Conservation (phyloP, 306 rosid species). For the Aeschynomene evenia region DNA sequence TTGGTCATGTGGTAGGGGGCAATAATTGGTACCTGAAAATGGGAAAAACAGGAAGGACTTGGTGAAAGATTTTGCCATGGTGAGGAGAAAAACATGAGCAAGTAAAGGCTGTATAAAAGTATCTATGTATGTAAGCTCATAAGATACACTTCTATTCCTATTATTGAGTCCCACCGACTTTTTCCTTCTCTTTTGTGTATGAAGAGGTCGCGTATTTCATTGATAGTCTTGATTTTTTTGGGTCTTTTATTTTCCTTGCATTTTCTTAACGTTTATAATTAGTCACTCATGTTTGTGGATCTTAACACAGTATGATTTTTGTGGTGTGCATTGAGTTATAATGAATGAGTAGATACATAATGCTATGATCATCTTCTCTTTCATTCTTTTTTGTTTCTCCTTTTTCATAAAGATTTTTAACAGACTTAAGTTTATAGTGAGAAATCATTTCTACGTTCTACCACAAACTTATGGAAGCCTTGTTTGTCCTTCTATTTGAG, state of each 20-base stretch:
- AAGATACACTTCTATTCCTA: background rate
- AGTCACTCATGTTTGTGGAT: background rate
- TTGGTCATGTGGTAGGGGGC: slow-evolving; percentile 4
- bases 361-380: background rate
- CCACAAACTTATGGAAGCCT: background rate
- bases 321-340: background rate
- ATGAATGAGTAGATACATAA: background rate
- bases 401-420: background rate
- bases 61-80: background rate
- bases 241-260: background rate
- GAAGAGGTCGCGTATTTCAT: background rate
- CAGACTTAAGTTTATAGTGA: background rate
- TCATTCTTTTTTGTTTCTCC: background rate
- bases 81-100: background rate
- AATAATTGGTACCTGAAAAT: background rate
- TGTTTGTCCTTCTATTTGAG: background rate
- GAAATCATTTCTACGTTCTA: background rate
- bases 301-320: background rate
- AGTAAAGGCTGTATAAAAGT: background rate
- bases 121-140: background rate
- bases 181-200: background rate
- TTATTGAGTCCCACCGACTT: background rate
- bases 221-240: background rate
- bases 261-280: background rate
- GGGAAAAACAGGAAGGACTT: background rate